A percentile compares a stretch with the other conserved stretches of the same genome.
Evolutionary conservation across 768 basidiomycete species (phyloP).

Genomic region (Serpula lacrymans): DNA sequence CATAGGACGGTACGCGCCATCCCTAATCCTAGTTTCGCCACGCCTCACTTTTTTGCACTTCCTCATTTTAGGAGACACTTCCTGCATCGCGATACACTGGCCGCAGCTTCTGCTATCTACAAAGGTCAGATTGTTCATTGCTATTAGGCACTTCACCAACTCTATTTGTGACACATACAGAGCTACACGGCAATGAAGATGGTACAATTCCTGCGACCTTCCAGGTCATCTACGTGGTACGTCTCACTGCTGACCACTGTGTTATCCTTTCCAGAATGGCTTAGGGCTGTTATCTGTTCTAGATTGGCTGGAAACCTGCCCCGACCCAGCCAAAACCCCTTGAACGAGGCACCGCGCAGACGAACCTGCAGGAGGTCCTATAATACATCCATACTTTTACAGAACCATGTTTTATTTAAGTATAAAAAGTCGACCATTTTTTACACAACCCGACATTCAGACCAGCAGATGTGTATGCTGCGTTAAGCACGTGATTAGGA

Average conservation of each 20-base stretch:
- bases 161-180: slow-evolving; percentile 37
- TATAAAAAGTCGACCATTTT: too few species aligned
- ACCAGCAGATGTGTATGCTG: too few species aligned
- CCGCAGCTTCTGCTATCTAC: slow-evolving; percentile 92
- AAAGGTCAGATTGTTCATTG: slow-evolving; percentile 50
- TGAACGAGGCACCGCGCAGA: slow-evolving; percentile 58
- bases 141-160: neutral
- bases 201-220: slow-evolving; percentile 92
- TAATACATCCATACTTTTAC: slow-evolving; percentile 22
- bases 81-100: slow-evolving; percentile 80
- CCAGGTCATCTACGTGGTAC: slow-evolving; percentile 90
- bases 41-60: slow-evolving; percentile 1
- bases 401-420: too few species aligned
- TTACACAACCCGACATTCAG: too few species aligned
- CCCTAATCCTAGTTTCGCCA: neutral
- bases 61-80: slow-evolving; percentile 52
- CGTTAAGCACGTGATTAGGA: too few species aligned
- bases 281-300: too few species aligned
- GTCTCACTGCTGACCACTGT: slow-evolving; percentile 14
- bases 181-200: slow-evolving; percentile 80
- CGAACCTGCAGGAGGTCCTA: slow-evolving; percentile 60
- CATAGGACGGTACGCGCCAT: slow-evolving; percentile 60
- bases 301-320: slow-evolving; percentile 86
- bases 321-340: slow-evolving; percentile 64
- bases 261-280: neutral